Evolutionary conservation across 306 rosid species (phyloP), one percentile per base, ranked within the genome.

Genomic region (Quercus alba): DNA sequence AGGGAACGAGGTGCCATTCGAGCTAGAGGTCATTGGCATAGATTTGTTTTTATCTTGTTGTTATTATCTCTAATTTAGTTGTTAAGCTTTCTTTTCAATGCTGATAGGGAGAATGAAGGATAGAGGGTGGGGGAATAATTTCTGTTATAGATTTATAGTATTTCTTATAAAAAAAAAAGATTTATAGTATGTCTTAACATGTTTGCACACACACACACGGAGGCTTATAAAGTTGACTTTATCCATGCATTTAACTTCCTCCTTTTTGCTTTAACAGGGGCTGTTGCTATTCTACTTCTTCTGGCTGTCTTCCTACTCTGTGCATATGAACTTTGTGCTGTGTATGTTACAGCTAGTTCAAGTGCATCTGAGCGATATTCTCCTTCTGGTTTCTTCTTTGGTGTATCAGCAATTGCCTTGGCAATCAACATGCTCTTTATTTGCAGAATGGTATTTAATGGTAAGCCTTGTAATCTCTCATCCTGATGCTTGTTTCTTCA

Each of bases 391-490:
- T 96, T 96, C 97, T 96, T 96, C 88, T 96, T 96, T 86, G 99
- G 99, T 69, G 98, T 96, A 81, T 96, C 99, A 71, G 99, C 99
- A 84, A 89, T 96, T 88, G 97, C 99, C 85, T 88, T 96, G 81
- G 99, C 99, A 15, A 93, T 96, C 90, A 96, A 96, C 97, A 96
- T 96, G 99, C 93, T 96, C 84, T 93, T 96, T 82, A 96, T 96
- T 76, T 96, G 98, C 88, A 88, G 99, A 78, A 96, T 96, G 97
- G 93, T 96, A 77, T 96, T 96, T 81, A 91, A 96, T 86, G 99
- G 99, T 96, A 93, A 73, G 81, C 68, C 21, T 76, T 78, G 31
- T 81, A 71, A 33, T 58, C 71, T 66, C 70, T 77, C 41, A 30
- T 81, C 58, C 51, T 59, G 18, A 38, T 84, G 70, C 52, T 46